These are phyloP conservation scores for Stemphylium vesicarium DNA, from an alignment of 2,329 filamentous ascomycete genomes.

Conservation along the genomic window DNA sequence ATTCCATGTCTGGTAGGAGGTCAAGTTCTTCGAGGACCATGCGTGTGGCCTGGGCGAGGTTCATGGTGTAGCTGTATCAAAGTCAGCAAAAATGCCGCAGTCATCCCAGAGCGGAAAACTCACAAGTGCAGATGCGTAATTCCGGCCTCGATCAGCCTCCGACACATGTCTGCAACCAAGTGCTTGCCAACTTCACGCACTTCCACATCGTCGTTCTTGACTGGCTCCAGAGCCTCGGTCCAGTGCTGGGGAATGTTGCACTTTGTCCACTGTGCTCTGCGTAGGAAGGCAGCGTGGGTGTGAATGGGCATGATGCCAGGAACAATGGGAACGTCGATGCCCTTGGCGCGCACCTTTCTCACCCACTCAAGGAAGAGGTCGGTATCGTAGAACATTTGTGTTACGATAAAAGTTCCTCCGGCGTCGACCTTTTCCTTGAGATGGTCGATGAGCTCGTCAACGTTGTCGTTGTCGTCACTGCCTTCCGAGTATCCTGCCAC, in stretches of 20 bases:
- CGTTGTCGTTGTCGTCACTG: slow-evolving; percentile 88
- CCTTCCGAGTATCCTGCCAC: slow-evolving; percentile 97
- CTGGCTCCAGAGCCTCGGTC: slow-evolving; percentile 81
- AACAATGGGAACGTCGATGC: slow-evolving; percentile 82
- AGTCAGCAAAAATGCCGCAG: slow-evolving; percentile 14
- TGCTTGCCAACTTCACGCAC: slow-evolving; percentile 89
- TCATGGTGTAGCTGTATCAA: slow-evolving; percentile 84
- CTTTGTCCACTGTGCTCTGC: slow-evolving; percentile 89
- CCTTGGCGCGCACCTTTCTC: slow-evolving; percentile 79
- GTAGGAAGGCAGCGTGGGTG: slow-evolving; percentile 90
- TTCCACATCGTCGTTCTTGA: slow-evolving; percentile 95
- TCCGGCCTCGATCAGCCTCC: slow-evolving; percentile 79
- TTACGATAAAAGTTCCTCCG: slow-evolving; percentile 91
- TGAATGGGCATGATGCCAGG: slow-evolving; percentile 93
- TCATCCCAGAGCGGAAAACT: slow-evolving; percentile 26
- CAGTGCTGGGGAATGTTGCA: slow-evolving; percentile 81
- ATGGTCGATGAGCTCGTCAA: slow-evolving; percentile 84
- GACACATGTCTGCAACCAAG: slow-evolving; percentile 88
- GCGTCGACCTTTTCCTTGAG: slow-evolving; percentile 97
- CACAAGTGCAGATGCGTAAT: slow-evolving; percentile 90
- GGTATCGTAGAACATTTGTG: slow-evolving; percentile 99
- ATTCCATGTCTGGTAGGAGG: slow-evolving; percentile 77
- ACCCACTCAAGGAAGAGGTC: slow-evolving; percentile 96
- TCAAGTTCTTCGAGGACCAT: slow-evolving; percentile 92
- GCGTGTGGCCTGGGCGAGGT: slow-evolving; percentile 89